phyloP scores from a whole-genome alignment of 331 rosid genomes.

The Saraca asoca region DNA sequence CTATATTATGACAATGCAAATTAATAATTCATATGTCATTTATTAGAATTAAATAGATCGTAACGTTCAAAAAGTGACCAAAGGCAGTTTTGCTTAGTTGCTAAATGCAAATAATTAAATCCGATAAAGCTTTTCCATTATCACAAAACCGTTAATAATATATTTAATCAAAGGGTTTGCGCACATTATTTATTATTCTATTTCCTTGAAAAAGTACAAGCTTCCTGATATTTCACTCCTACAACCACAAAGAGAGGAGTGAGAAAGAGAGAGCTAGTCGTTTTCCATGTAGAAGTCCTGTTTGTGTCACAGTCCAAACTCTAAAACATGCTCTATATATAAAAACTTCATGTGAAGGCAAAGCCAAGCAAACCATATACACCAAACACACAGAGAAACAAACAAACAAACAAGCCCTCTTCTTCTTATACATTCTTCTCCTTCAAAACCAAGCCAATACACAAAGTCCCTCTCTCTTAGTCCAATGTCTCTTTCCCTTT shows the following conservation, averaged over 20 bases:
- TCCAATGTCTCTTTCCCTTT: constrained; percentile 86
- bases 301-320: constrained; percentile 59
- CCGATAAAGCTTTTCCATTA: too few relatives aligned
- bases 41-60: too few relatives aligned
- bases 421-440: neutral
- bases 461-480: constrained; percentile 54
- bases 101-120: too few relatives aligned
- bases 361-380: constrained; percentile 64
- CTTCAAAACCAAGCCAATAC: constrained; percentile 69
- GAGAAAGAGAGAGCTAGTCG: constrained; percentile 44
- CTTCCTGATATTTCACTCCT: constrained; percentile 83
- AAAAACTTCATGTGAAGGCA: constrained; percentile 80
- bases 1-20: too few relatives aligned
- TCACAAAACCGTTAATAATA: too few relatives aligned
- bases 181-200: constrained; percentile 11
- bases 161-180: too few relatives aligned
- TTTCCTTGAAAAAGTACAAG: constrained; percentile 37
- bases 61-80: too few relatives aligned
- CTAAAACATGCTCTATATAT: constrained; percentile 18
- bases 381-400: constrained; percentile 39
- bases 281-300: constrained; percentile 63
- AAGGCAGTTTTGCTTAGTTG: too few relatives aligned
- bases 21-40: too few relatives aligned
- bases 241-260: constrained; percentile 44
- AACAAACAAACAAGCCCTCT: constrained; percentile 45